phyloP scores from a whole-genome alignment of 2,329 filamentous ascomycete genomes.

The Aspergillus sojae region DNA sequence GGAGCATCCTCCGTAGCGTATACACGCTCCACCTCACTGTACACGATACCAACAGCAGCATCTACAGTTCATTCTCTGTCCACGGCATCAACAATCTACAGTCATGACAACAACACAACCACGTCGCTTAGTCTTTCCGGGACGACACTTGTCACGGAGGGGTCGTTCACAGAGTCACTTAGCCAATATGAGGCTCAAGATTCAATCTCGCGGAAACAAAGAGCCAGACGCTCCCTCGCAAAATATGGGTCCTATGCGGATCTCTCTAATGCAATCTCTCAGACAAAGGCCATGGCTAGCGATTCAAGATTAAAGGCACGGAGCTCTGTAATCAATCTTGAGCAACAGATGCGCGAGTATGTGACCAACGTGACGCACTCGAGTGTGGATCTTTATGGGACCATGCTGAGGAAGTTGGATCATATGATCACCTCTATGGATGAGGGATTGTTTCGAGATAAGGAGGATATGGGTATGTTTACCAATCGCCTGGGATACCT shows the following conservation, averaged over 20 bases:
- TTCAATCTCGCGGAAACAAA: background rate
- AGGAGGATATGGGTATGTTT: slow-evolving; percentile 38
- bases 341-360: slow-evolving; percentile 45
- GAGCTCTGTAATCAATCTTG: slow-evolving; percentile 19
- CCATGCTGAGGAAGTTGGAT: slow-evolving; percentile 66
- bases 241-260: slow-evolving; percentile 11
- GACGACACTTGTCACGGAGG: background rate
- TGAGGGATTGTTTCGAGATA: slow-evolving; percentile 57
- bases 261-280: slow-evolving; percentile 15
- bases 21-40: background rate
- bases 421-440: slow-evolving; percentile 73
- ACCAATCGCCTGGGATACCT: too few relatives aligned
- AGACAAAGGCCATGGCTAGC: slow-evolving; percentile 23
- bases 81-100: background rate
- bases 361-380: slow-evolving; percentile 14
- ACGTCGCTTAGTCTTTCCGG: background rate
- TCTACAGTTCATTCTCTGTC: background rate
- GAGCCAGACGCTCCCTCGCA: background rate
- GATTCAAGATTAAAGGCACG: slow-evolving; percentile 14
- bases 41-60: background rate
- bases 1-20: background rate
- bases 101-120: background rate
- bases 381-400: slow-evolving; percentile 51
- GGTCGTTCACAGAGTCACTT: background rate
- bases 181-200: background rate